These are phyloP conservation scores for Persicaria maculosa DNA, from an alignment of 148 eudicot species.

Conservation along the genomic window DNA sequence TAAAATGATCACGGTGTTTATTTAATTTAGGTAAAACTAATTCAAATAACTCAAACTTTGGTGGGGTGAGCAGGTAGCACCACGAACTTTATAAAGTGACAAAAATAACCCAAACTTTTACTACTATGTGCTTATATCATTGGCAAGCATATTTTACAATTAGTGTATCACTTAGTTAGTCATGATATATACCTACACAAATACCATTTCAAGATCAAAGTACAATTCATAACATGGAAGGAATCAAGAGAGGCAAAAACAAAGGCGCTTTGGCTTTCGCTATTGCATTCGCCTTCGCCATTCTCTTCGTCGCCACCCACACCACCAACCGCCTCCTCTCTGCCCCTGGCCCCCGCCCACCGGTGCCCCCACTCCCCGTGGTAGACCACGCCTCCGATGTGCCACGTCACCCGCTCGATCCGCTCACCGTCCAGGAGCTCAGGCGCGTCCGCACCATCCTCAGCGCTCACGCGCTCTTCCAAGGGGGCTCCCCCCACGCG, in stretches of 20 bases:
- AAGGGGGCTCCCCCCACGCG: constrained; percentile 24
- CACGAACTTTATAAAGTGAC: too few relatives aligned
- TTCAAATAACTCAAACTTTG: too few relatives aligned
- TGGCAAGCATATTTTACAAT: too few relatives aligned
- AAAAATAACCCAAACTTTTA: too few relatives aligned
- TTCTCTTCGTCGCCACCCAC: not conserved
- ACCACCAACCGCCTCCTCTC: constrained; percentile 21
- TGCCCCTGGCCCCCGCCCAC: constrained; percentile 10
- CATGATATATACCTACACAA: too few relatives aligned
- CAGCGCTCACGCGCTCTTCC: constrained; percentile 38
- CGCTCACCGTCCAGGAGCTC: constrained; percentile 63
- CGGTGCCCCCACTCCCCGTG: not conserved
- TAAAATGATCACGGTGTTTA: too few relatives aligned
- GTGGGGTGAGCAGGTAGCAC: too few relatives aligned
- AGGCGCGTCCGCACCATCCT: constrained; percentile 42
- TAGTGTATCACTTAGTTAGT: too few relatives aligned
- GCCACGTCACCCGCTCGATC: constrained; percentile 77
- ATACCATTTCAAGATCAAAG: too few relatives aligned
- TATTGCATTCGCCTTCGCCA: not conserved
- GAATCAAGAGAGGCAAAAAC: not conserved
- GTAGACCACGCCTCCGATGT: constrained; percentile 36
- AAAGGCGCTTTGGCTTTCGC: not conserved
- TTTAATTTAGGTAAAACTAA: too few relatives aligned
- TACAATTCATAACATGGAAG: not conserved
- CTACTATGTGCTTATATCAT: too few relatives aligned